Base-by-base conservation (phyloP, 352 stramenopile genomes). In the Peronospora tabacina region DNA sequence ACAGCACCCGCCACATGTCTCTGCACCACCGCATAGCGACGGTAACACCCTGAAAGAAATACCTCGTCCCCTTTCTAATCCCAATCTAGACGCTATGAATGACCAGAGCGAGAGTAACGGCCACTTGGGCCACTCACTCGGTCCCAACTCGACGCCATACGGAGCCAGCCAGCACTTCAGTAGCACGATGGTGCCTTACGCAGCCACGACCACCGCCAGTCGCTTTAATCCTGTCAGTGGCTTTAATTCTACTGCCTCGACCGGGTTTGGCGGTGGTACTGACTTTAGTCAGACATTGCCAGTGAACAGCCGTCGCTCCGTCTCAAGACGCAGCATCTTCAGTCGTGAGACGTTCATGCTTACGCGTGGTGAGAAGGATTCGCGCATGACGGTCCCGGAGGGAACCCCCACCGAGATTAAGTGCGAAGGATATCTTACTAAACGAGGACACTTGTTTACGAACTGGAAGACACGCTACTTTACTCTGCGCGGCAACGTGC, bases 401-500 rank as follows among this genome's bases (percentile, higher is more conserved):
- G 63, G 58, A 55, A 70, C 66, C 0, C 66, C 66, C 24, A 61
- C 52, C 7, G 75, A 87, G 19, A 87, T 91, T 44, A 71, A 70
- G 40, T 91, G 70, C 44, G 81, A 91, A 45, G 84, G 84, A 22
- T 94, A 88, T 39, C 49, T 94, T 13, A 93, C 82, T 11, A 94
- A 94, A 63, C 72, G 82, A 43, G 84, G 84, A 24, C 84, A 94
- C 61, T 70, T 92, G 59, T 90, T 92, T 41, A 94, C 82, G 20
- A 94, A 89, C 63, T 94, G 84, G 84, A 94, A 93, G 63, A 94
- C 82, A 50, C 77, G 84, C 17, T 94, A 91, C 65, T 94, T 94
- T 55, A 86, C 87, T 28, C 57, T 94, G 34, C 70, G 80, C 16
- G 75, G 77, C 8, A 85, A 91, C 26, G 73, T 89, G 41, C 61